A percentile compares a stretch with the other conserved stretches of the same genome.
These are phyloP conservation scores for Nakaseomyces kungkrabaensis DNA, from an alignment of 1,139 yeast species.

Conservation along the genomic window DNA sequence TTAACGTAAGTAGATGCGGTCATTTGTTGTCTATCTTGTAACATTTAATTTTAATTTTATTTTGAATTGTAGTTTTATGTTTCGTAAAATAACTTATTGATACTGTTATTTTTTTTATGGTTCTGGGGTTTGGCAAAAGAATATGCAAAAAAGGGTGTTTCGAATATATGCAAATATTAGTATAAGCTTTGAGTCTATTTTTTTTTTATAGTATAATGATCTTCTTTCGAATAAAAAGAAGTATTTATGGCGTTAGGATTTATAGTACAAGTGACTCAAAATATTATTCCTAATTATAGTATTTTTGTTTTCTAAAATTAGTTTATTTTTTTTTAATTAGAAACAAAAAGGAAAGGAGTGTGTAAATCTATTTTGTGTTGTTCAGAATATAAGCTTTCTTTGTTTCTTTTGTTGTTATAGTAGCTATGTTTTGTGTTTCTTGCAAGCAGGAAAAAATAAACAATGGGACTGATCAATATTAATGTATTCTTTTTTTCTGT, in stretches of 20 bases:
- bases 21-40: conserved; percentile 2
- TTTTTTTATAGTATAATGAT: neutral
- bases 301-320: neutral
- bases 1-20: conserved; percentile 1
- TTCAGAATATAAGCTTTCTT: no score
- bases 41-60: neutral
- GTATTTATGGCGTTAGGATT: neutral
- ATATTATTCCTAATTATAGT: neutral
- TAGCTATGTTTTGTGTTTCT: no score
- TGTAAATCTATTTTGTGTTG: no score
- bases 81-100: neutral
- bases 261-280: neutral
- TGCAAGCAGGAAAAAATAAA: no score
- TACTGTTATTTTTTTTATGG: no score
- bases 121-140: neutral
- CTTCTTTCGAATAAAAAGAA: neutral
- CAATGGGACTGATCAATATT: no score
- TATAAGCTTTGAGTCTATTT: neutral
- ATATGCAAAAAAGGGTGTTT: neutral
- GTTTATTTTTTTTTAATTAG: no score
- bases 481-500: no score
- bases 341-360: no score
- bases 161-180: neutral
- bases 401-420: no score
- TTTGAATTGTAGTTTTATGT: neutral